Evolutionary conservation across 2,329 filamentous ascomycete species (phyloP).

Genomic region (Hypomyces rosellus): DNA sequence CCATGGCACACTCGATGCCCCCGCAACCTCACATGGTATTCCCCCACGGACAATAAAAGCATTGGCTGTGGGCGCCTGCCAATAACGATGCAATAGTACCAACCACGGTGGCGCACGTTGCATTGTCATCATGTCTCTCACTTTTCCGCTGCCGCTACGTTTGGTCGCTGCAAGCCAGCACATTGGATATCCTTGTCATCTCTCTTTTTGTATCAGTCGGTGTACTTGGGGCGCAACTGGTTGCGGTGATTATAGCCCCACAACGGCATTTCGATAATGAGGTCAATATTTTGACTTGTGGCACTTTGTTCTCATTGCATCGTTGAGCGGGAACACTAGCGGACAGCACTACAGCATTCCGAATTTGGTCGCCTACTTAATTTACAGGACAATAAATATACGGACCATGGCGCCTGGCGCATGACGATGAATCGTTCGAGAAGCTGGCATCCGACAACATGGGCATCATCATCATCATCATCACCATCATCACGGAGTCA

Average conservation of each 20-base stretch:
- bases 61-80: neutral
- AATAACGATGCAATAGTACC: neutral
- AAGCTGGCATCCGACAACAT: neutral
- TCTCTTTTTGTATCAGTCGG: neutral
- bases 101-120: too few relatives aligned
- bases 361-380: neutral
- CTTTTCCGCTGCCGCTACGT: neutral
- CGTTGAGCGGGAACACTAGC: neutral
- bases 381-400: neutral
- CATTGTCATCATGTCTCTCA: too few relatives aligned
- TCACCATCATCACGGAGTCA: neutral
- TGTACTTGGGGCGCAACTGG: neutral
- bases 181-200: neutral
- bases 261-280: neutral
- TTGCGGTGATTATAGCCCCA: neutral
- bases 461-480: neutral
- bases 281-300: neutral
- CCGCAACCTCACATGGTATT: constrained; percentile 3
- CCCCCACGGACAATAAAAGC: constrained; percentile 4
- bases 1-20: constrained; percentile 2
- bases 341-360: neutral
- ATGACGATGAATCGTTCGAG: neutral
- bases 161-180: neutral
- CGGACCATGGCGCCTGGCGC: neutral
- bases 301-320: neutral